Percentiles rank a stretch among this genome's conserved stretches.
These are phyloP conservation scores for Pterocarpus macrocarpus DNA, from an alignment of 306 rosid species.

Conservation along the genomic window DNA sequence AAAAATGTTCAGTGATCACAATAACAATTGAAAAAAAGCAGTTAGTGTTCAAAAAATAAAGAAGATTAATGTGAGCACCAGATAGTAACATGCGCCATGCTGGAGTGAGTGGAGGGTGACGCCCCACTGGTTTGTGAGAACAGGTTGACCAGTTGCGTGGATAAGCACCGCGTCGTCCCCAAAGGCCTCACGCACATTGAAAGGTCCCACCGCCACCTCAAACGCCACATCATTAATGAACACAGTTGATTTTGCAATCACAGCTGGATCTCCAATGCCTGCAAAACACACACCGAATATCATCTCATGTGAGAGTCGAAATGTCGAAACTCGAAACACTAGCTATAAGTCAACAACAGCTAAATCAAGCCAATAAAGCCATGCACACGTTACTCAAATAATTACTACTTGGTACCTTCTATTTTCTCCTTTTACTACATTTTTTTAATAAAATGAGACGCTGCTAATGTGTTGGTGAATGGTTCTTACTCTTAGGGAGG, in stretches of 20 bases:
- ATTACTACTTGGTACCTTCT: too few relatives aligned
- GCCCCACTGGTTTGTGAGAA: constrained; percentile 91
- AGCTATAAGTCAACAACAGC: constrained; percentile 6
- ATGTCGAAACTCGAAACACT: too few relatives aligned
- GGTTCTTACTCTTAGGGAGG: too few relatives aligned
- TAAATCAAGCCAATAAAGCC: constrained; percentile 53
- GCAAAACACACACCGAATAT: constrained; percentile 37
- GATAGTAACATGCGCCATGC: constrained; percentile 81
- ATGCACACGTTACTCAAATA: constrained; percentile 71
- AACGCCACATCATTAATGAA: constrained; percentile 89
- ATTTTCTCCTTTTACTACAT: too few relatives aligned
- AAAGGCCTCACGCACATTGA: constrained; percentile 87
- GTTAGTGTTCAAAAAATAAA: too few relatives aligned
- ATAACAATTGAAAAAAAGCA: too few relatives aligned
- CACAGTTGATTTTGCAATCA: constrained; percentile 67
- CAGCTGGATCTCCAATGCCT: constrained; percentile 60
- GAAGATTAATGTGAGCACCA: constrained; percentile 52
- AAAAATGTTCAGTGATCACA: neutral
- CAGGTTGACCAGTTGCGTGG: constrained; percentile 84
- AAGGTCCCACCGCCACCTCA: constrained; percentile 76
- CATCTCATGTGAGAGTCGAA: constrained; percentile 27
- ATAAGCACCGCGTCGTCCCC: constrained; percentile 82
- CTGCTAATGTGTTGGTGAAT: too few relatives aligned
- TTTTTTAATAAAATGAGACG: too few relatives aligned
- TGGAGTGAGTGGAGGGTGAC: constrained; percentile 85